These are phyloP conservation scores for Tephrocybe sp. DNA, from an alignment of 768 basidiomycete species.

Conservation along the genomic window DNA sequence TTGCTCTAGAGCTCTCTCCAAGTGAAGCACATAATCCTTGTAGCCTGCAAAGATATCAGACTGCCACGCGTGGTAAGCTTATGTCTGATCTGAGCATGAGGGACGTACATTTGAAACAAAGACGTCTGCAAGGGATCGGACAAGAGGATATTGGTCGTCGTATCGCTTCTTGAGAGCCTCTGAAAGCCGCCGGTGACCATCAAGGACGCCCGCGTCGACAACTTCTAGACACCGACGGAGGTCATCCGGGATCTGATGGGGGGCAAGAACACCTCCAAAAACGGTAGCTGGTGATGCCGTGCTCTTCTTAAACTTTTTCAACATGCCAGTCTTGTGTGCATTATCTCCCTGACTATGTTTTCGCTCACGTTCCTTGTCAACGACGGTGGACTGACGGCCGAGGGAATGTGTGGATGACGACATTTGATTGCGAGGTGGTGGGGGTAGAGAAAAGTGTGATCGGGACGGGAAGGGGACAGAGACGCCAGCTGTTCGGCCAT, in stretches of 20 bases:
- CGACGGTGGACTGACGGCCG: slow-evolving; percentile 63
- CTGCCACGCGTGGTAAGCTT: slow-evolving; percentile 51
- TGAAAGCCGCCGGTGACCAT: slow-evolving; percentile 85
- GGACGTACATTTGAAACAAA: slow-evolving; percentile 86
- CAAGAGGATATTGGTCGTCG: slow-evolving; percentile 94
- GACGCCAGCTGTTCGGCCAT: slow-evolving; percentile 37
- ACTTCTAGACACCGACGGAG: slow-evolving; percentile 84
- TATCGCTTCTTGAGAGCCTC: slow-evolving; percentile 88
- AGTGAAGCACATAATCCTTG: slow-evolving; percentile 89
- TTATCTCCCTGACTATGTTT: slow-evolving; percentile 51
- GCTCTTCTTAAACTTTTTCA: slow-evolving; percentile 72
- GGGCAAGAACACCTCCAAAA: slow-evolving; percentile 58
- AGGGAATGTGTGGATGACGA: slow-evolving; percentile 73
- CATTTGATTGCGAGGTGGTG: slow-evolving; percentile 55
- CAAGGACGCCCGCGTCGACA: slow-evolving; percentile 81
- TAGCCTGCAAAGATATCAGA: slow-evolving; percentile 94
- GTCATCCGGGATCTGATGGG: slow-evolving; percentile 85
- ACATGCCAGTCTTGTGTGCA: slow-evolving; percentile 45
- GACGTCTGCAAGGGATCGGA: slow-evolving; percentile 92
- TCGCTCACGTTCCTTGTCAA: slow-evolving; percentile 45
- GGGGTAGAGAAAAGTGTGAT: slow-evolving; percentile 78
- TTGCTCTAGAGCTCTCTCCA: slow-evolving; percentile 87
- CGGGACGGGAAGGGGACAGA: slow-evolving; percentile 76
- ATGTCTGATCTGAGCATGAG: slow-evolving; percentile 7
- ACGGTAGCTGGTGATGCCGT: slow-evolving; percentile 48